Evolutionary conservation across 805 yeast genomes (phyloP).

Genomic region (Candida ovalis): DNA sequence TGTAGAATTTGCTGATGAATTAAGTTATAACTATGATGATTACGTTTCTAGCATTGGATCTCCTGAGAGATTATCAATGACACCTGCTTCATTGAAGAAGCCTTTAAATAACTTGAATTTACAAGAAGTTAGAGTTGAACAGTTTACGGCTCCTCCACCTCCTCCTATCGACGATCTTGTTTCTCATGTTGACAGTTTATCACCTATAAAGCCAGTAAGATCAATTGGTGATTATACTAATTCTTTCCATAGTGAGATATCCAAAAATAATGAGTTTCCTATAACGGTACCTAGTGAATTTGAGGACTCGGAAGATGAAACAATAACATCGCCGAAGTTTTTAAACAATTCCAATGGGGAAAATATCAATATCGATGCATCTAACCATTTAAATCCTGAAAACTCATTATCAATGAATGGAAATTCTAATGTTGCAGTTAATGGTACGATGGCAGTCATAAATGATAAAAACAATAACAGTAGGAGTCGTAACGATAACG

Average conservation of each 20-base stretch:
- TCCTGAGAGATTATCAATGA: constrained; percentile 12
- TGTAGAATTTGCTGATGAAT: constrained; percentile 11
- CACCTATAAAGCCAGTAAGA: neutral
- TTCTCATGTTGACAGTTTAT: neutral
- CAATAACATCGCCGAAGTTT: neutral
- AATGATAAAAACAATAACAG: neutral
- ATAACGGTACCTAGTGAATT: constrained; percentile 15
- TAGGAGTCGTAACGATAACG: neutral
- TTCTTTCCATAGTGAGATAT: neutral
- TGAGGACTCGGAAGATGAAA: constrained; percentile 19
- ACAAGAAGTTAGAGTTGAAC: neutral
- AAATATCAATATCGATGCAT: neutral
- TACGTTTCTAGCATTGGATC: constrained; percentile 19
- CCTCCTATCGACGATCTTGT: neutral
- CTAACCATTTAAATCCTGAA: neutral
- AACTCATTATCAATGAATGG: neutral
- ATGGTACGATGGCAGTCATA: neutral
- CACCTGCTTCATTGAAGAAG: constrained; percentile 2
- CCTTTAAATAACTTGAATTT: neutral
- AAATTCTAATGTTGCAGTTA: neutral
- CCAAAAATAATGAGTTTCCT: neutral
- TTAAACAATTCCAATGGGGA: neutral
- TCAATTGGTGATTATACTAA: neutral
- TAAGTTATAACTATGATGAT: constrained; percentile 16
- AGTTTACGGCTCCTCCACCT: too few species aligned